Evolutionary conservation across 108 stramenopile genomes (phyloP).

Genomic region (Schizochytrium sp.): DNA sequence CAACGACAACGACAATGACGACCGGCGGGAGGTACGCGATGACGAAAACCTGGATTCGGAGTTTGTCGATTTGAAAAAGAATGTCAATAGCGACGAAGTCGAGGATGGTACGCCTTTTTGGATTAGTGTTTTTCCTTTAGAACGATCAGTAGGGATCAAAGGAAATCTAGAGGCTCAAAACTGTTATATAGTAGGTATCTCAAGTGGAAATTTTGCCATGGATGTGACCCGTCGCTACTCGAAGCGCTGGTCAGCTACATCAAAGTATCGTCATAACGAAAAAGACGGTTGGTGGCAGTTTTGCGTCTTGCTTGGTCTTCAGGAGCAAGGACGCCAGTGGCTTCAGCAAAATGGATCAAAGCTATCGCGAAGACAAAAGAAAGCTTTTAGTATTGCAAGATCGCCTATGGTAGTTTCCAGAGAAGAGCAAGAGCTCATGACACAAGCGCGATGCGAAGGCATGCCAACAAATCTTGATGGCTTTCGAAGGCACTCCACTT

Average conservation of each 20-base stretch:
- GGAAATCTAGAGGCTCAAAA: neutral
- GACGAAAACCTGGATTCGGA: neutral
- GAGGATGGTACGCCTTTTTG: neutral
- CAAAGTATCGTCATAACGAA: slow-evolving; percentile 12
- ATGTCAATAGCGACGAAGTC: neutral
- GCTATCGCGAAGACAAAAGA: neutral
- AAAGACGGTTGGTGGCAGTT: slow-evolving; percentile 58
- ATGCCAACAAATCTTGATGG: slow-evolving; percentile 34
- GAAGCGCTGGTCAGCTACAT: neutral
- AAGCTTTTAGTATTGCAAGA: neutral
- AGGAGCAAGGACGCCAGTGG: slow-evolving; percentile 6
- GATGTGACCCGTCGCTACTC: slow-evolving; percentile 47
- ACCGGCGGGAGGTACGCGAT: neutral
- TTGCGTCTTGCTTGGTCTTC: neutral
- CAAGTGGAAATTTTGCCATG: neutral
- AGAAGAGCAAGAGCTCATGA: slow-evolving; percentile 6
- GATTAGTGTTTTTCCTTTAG: neutral
- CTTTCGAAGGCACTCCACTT: slow-evolving; percentile 18
- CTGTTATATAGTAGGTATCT: slow-evolving; percentile 15
- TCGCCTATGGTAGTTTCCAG: neutral
- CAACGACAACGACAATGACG: neutral
- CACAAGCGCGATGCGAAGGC: neutral
- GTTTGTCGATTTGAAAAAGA: neutral
- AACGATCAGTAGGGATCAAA: neutral
- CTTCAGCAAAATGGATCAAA: neutral